Conservation (phyloP, 2,329 filamentous ascomycete species). For the Aschersonia sp. region DNA sequence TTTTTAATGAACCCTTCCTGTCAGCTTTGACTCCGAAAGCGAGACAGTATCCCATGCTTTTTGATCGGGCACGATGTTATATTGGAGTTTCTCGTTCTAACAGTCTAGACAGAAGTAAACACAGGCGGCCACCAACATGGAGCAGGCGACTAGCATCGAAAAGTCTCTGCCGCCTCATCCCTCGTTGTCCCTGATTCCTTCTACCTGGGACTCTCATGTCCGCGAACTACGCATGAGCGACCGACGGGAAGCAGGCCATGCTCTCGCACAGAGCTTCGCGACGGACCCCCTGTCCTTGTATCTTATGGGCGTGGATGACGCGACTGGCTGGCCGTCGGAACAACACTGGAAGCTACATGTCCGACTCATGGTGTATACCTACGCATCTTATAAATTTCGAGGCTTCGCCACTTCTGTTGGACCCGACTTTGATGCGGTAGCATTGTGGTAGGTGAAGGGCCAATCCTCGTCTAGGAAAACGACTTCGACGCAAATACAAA, state of each 20-base stretch:
- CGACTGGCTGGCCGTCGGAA: constrained; percentile 45
- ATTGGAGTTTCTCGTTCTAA: constrained; percentile 1
- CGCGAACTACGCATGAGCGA: constrained; percentile 51
- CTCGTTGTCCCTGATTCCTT: constrained; percentile 33
- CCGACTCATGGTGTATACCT: constrained; percentile 64
- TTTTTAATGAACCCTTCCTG: background rate
- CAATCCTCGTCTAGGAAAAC: background rate
- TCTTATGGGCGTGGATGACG: constrained; percentile 58
- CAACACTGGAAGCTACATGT: constrained; percentile 65
- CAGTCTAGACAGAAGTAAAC: constrained; percentile 4
- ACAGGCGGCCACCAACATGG: constrained; percentile 5
- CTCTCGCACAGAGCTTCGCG: constrained; percentile 65
- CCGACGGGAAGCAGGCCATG: constrained; percentile 55
- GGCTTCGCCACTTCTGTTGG: constrained; percentile 64
- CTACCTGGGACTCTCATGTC: constrained; percentile 38
- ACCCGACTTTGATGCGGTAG: constrained; percentile 62
- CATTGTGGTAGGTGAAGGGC: constrained; percentile 47
- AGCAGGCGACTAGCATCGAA: constrained; percentile 2
- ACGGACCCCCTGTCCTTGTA: constrained; percentile 62
- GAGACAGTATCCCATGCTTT: background rate
- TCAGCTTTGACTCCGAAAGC: constrained; percentile 3
- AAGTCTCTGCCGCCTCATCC: constrained; percentile 1
- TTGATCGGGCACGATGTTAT: too few relatives aligned
- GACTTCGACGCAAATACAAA: too few relatives aligned
- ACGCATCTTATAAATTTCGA: constrained; percentile 59